These are phyloP conservation scores for Saccharomycopsis hybrid DNA, from an alignment of 1,139 yeast genomes.

Conservation along the genomic window DNA sequence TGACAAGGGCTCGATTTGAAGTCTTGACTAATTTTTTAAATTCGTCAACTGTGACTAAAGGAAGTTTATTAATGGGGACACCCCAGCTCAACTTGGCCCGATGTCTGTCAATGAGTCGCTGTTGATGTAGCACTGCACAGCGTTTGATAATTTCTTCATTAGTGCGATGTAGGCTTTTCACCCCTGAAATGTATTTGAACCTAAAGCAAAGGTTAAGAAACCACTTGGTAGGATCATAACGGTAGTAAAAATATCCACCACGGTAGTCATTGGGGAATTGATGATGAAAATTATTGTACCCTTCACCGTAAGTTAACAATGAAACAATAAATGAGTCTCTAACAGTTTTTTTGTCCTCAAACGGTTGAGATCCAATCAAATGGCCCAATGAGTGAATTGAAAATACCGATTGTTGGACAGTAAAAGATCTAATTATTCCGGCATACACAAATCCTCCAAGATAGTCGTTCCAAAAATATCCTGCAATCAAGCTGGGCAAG, in stretches of 20 bases:
- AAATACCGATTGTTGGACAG: slow-evolving; percentile 53
- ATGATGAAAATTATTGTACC: slow-evolving; percentile 63
- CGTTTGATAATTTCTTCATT: slow-evolving; percentile 47
- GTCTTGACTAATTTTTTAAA: slow-evolving; percentile 36
- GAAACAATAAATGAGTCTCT: slow-evolving; percentile 40
- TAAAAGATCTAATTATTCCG: slow-evolving; percentile 51
- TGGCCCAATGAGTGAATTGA: slow-evolving; percentile 60
- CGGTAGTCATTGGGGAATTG: slow-evolving; percentile 69
- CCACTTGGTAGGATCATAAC: slow-evolving; percentile 68
- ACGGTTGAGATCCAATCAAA: slow-evolving; percentile 50
- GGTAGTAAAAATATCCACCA: slow-evolving; percentile 43
- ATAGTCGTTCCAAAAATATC: slow-evolving; percentile 40
- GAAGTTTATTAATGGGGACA: slow-evolving; percentile 62
- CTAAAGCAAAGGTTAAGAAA: slow-evolving; percentile 37
- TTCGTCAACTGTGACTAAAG: slow-evolving; percentile 46
- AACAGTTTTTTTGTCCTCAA: slow-evolving; percentile 59
- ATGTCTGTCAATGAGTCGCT: slow-evolving; percentile 50
- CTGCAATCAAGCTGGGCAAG: slow-evolving; percentile 43
- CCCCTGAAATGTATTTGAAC: slow-evolving; percentile 35
- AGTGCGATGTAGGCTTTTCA: slow-evolving; percentile 35
- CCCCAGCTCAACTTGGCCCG: slow-evolving; percentile 71
- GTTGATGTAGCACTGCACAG: slow-evolving; percentile 58
- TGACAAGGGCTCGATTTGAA: slow-evolving; percentile 35
- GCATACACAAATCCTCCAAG: slow-evolving; percentile 54
- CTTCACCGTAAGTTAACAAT: slow-evolving; percentile 59